Evolutionary conservation across 495 filamentous ascomycete species (phyloP), one percentile per base, ranked within the genome.

Genomic region (Cenococcum geophilum): DNA sequence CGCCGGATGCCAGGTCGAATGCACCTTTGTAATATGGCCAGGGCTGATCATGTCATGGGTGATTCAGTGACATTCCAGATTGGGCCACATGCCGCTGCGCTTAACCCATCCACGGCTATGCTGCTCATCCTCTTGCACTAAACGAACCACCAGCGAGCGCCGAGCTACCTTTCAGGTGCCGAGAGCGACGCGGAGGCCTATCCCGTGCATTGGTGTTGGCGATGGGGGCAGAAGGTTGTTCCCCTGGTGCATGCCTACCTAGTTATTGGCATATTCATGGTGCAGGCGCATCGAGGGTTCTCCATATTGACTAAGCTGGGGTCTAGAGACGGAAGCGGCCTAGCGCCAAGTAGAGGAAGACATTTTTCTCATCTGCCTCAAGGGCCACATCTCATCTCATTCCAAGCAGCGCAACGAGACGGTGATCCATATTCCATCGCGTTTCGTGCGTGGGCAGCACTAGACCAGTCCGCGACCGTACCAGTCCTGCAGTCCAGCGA

Each of bases 1-100:
- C 35, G 43, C 57, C 47, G 49, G 47, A 40, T 49, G 57, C 57
- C 57, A 53, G 57, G 49, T 60, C 55, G 5, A 36, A 42, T 14
- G 55, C 22, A 37, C 52, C 35, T 20, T 22, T 22, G 18, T 47
- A 58, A 58, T 58, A 58, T 58, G 36, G 1, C 55, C 55, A 58
- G 25, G 55, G 55, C 55, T 58, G 55, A 45, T 45, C 18, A 45
- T 45, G 40, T 18, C 40, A 4, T 45, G 40, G 40, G 40, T 45
- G 40, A 45, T 45, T 45, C 42, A n/a, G 42, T 45, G 55, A 5
- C 34, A 43, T 58, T 43, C 37, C 37, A 32, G 20, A 58, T 25
- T 8, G 55, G 55, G 55, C 12, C 16, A 25, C 35, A 23, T 22
- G 27, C 55, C 55, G 55, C 14, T 37, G 27, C 55, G 55, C 55